Percentiles rank a stretch among this genome's conserved stretches.
These are phyloP conservation scores for Candida khao-thaluensis DNA, from an alignment of 805 yeast genomes.

Conservation along the genomic window DNA sequence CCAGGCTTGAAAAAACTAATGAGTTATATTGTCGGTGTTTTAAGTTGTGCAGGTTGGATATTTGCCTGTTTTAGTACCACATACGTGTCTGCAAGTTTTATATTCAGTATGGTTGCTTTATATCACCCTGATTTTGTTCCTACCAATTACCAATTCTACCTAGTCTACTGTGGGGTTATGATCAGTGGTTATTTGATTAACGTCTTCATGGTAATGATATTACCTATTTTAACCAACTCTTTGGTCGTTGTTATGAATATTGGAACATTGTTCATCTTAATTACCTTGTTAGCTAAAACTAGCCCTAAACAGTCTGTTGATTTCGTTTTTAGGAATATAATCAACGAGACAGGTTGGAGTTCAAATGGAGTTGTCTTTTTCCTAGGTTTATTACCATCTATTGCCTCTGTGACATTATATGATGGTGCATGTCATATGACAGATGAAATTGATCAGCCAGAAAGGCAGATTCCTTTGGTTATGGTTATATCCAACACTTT, in stretches of 20 bases:
- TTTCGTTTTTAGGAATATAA: slow-evolving; percentile 23
- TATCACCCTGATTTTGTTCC: slow-evolving; percentile 20
- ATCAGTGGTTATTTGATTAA: slow-evolving; percentile 15
- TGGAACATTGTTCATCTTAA: slow-evolving; percentile 23
- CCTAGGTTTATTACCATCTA: slow-evolving; percentile 25
- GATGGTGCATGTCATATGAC: slow-evolving; percentile 36
- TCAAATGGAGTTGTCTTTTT: slow-evolving; percentile 26
- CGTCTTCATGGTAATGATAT: slow-evolving; percentile 15
- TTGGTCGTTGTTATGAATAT: slow-evolving; percentile 21
- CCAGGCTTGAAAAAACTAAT: slow-evolving; percentile 20
- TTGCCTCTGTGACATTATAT: slow-evolving; percentile 29
- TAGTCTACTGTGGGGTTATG: slow-evolving; percentile 16
- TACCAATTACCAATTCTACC: slow-evolving; percentile 19
- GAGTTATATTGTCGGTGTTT: slow-evolving; percentile 29
- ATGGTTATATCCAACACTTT: slow-evolving; percentile 26
- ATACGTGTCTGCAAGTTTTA: slow-evolving; percentile 17
- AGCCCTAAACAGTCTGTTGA: slow-evolving; percentile 17
- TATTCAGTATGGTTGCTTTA: slow-evolving; percentile 17
- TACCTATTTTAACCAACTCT: slow-evolving; percentile 18
- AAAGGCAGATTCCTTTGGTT: slow-evolving; percentile 32
- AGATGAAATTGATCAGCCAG: slow-evolving; percentile 31
- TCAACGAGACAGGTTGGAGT: slow-evolving; percentile 28
- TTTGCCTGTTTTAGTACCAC: slow-evolving; percentile 22
- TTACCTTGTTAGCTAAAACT: slow-evolving; percentile 20
- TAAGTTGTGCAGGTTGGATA: slow-evolving; percentile 26